Evolutionary conservation across 352 stramenopile species (phyloP).

Genomic region (Phytopythium helicoides): DNA sequence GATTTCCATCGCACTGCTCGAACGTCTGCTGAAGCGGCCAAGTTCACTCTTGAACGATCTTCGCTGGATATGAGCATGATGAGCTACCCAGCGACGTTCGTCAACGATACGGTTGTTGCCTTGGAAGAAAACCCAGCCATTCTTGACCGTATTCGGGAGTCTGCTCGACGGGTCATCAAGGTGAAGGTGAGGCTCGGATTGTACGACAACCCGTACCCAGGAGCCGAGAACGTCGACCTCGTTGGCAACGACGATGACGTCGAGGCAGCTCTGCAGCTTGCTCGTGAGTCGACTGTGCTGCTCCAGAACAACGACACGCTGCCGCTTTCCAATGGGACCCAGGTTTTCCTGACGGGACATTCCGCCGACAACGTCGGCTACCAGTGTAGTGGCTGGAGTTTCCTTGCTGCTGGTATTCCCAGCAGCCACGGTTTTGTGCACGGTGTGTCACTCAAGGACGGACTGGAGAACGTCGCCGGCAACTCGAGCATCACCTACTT

Average conservation of each 20-base stretch:
- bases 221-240: slow-evolving; percentile 27
- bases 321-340: slow-evolving; percentile 23
- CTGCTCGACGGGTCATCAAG: slow-evolving; percentile 56
- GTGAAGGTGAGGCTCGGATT: slow-evolving; percentile 60
- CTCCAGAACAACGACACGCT: slow-evolving; percentile 75
- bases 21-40: slow-evolving; percentile 30
- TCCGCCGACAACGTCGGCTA: slow-evolving; percentile 25
- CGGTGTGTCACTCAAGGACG: slow-evolving; percentile 50
- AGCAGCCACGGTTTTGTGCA: slow-evolving; percentile 48
- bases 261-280: slow-evolving; percentile 48
- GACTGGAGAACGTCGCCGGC: slow-evolving; percentile 26
- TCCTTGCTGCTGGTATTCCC: slow-evolving; percentile 68
- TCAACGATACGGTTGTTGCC: slow-evolving; percentile 41
- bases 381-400: slow-evolving; percentile 30
- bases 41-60: slow-evolving; percentile 53
- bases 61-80: slow-evolving; percentile 87
- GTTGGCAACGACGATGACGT: slow-evolving; percentile 44
- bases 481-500: slow-evolving; percentile 39
- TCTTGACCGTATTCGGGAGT: slow-evolving; percentile 47
- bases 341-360: slow-evolving; percentile 30
- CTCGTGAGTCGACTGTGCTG: slow-evolving; percentile 72
- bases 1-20: slow-evolving; percentile 31
- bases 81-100: slow-evolving; percentile 13
- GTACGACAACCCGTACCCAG: slow-evolving; percentile 51
- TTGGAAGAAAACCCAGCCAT: slow-evolving; percentile 30